A percentile compares a stretch with the other conserved stretches of the same genome.
These are phyloP conservation scores for Pleurotus platypus DNA, from an alignment of 768 basidiomycete genomes.

Conservation along the genomic window DNA sequence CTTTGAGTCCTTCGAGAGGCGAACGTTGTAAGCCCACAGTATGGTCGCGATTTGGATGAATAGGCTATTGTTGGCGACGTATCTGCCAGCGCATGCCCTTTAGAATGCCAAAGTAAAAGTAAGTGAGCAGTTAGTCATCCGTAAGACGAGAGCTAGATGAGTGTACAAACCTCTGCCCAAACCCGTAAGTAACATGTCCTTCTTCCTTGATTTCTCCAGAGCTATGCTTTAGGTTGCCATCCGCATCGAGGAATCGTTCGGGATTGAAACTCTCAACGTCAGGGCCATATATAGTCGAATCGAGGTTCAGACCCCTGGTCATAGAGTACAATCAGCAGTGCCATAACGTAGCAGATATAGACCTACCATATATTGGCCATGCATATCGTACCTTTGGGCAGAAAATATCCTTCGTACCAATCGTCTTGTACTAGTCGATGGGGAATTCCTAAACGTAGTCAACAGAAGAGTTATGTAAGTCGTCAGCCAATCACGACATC, in stretches of 20 bases:
- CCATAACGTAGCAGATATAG: neutral
- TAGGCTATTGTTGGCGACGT: slow-evolving; percentile 28
- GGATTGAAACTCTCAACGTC: neutral
- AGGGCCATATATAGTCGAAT: neutral
- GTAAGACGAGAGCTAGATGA: neutral
- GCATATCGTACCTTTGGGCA: slow-evolving; percentile 2
- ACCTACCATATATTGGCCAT: slow-evolving; percentile 5
- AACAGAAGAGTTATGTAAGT: neutral
- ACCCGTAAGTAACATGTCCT: slow-evolving; percentile 35
- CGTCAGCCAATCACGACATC: no score
- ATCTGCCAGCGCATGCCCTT: slow-evolving; percentile 30
- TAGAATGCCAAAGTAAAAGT: neutral
- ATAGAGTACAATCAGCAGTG: neutral
- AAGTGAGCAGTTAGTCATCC: neutral
- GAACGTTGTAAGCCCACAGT: slow-evolving; percentile 31
- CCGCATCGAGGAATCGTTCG: slow-evolving; percentile 16
- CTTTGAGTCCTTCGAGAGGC: slow-evolving; percentile 13
- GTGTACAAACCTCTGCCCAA: slow-evolving; percentile 25
- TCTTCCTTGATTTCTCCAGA: slow-evolving; percentile 22
- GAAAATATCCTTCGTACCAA: slow-evolving; percentile 5
- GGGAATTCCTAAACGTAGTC: neutral
- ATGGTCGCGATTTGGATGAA: slow-evolving; percentile 31
- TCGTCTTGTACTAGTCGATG: slow-evolving; percentile 8
- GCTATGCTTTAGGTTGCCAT: slow-evolving; percentile 15
- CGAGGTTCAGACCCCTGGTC: slow-evolving; percentile 3